Conservation (phyloP, 495 filamentous ascomycete genomes). For the Penicillium pulvis region DNA sequence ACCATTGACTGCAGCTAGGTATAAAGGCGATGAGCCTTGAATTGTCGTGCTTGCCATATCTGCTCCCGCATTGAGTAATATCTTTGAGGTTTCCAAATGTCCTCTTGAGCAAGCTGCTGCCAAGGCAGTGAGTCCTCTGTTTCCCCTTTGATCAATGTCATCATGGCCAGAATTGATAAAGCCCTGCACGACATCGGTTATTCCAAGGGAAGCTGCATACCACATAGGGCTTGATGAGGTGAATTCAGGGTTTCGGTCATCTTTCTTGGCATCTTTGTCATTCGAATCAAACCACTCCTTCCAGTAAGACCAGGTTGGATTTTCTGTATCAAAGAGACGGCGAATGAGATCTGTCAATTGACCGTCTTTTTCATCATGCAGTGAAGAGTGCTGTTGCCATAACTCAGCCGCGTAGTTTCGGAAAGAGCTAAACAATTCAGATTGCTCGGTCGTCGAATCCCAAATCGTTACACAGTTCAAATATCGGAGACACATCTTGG, state of each 20-base stretch:
- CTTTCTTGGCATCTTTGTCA: background rate
- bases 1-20: too few relatives aligned
- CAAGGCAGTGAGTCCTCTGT: background rate
- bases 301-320: background rate
- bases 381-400: slow-evolving; percentile 6
- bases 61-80: background rate
- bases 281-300: slow-evolving; percentile 6
- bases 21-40: too few relatives aligned
- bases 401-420: slow-evolving; percentile 6
- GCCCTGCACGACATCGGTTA: background rate
- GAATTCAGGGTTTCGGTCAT: too few relatives aligned
- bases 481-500: slow-evolving; percentile 6
- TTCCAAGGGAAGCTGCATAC: slow-evolving; percentile 3
- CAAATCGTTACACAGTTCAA: slow-evolving; percentile 2
- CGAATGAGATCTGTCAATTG: background rate
- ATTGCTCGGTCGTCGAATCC: background rate
- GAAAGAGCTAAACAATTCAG: background rate
- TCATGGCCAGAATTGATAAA: background rate
- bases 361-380: background rate
- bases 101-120: background rate
- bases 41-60: background rate
- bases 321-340: background rate
- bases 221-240: background rate
- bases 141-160: background rate
- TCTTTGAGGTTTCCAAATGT: slow-evolving; percentile 1